phyloP scores from a whole-genome alignment of 345 rosid genomes.

The Melastoma malabathricum region DNA sequence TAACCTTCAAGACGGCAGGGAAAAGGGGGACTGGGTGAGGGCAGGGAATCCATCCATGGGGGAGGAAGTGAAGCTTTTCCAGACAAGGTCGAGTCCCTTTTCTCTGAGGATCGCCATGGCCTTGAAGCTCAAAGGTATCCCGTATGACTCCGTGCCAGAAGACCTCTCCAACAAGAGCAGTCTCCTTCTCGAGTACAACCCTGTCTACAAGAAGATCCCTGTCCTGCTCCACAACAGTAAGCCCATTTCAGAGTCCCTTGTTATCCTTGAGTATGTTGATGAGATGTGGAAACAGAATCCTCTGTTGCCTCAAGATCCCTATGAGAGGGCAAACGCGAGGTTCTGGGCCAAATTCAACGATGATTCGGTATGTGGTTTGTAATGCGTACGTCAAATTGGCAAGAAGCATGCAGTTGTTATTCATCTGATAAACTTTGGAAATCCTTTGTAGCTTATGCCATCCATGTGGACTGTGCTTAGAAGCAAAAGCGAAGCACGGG shows the following conservation, averaged over 20 bases:
- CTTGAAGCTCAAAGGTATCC: slow-evolving; percentile 3
- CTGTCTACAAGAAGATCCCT: slow-evolving; percentile 4
- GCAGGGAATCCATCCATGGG: not conserved
- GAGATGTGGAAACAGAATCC: slow-evolving; percentile 6
- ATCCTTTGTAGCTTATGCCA: not conserved
- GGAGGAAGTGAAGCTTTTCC: slow-evolving; percentile 7
- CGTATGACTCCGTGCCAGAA: slow-evolving; percentile 4
- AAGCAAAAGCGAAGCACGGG: slow-evolving; percentile 1
- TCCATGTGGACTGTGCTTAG: not conserved
- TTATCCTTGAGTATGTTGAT: slow-evolving; percentile 3
- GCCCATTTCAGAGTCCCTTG: slow-evolving; percentile 5
- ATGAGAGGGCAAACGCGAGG: slow-evolving; percentile 4
- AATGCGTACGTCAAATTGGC: too few species aligned
- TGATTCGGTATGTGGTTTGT: not conserved
- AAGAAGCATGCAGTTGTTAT: not conserved
- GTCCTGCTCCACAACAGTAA: slow-evolving; percentile 8
- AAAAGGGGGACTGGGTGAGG: too few species aligned
- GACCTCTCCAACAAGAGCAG: slow-evolving; percentile 6
- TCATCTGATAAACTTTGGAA: not conserved
- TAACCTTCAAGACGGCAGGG: too few species aligned
- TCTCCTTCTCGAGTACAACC: slow-evolving; percentile 6
- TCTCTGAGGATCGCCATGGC: slow-evolving; percentile 7
- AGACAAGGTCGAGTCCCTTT: slow-evolving; percentile 9
- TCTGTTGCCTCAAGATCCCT: slow-evolving; percentile 6
- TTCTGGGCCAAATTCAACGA: slow-evolving; percentile 5